These are phyloP conservation scores for Selaginella tamariscina DNA, from an alignment of 75 land plant species.

Conservation along the genomic window DNA sequence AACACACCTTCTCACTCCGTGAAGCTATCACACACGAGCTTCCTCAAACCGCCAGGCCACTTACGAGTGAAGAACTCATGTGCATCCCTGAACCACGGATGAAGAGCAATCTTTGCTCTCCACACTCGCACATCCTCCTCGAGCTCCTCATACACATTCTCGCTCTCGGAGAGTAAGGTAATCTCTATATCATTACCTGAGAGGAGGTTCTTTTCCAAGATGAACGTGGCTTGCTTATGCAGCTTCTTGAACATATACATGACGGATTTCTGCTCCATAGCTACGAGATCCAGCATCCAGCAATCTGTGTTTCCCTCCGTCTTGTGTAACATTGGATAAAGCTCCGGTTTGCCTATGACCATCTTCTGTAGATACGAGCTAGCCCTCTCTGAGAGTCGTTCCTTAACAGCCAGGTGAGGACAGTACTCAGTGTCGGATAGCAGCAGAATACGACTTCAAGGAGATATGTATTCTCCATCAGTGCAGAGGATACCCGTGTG, in stretches of 20 bases:
- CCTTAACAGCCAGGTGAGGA: constrained; percentile 18
- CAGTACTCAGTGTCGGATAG: background rate
- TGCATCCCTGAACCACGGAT: background rate
- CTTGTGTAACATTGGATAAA: background rate
- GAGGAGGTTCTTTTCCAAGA: background rate
- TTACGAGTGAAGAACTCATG: background rate
- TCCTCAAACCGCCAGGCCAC: background rate
- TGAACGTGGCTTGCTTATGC: background rate
- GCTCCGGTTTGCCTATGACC: background rate
- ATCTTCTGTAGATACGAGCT: constrained; percentile 13
- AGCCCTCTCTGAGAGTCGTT: constrained; percentile 35
- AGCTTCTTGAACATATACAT: background rate
- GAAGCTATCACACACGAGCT: background rate
- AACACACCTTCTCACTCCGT: background rate
- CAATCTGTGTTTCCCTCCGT: background rate
- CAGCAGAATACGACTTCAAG: background rate
- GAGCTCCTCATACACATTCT: background rate
- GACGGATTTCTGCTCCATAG: background rate
- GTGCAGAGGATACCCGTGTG: too few species aligned
- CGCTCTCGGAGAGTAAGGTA: background rate
- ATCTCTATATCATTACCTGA: background rate
- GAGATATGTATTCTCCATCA: too few species aligned
- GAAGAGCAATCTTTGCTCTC: background rate
- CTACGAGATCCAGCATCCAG: background rate
- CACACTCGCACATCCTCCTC: background rate